These are phyloP conservation scores for Cardamine resedifolia DNA, from an alignment of 345 rosid species.

Conservation along the genomic window DNA sequence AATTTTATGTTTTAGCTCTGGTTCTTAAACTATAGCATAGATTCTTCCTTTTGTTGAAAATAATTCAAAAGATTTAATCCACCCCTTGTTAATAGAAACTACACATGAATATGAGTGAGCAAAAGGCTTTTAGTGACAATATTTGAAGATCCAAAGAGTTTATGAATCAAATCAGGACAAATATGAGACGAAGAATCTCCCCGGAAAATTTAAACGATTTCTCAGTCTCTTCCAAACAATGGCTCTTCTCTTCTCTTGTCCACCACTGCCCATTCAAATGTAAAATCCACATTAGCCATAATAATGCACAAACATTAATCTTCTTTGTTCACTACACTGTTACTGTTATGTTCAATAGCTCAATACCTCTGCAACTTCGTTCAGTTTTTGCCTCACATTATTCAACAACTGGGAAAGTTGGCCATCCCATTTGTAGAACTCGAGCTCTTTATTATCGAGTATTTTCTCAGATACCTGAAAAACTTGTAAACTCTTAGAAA, in stretches of 20 bases:
- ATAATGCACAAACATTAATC: neutral
- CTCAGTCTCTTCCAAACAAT: constrained; percentile 84
- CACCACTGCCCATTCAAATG: constrained; percentile 36
- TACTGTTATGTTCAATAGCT: neutral
- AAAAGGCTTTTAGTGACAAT: neutral
- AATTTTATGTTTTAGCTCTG: neutral
- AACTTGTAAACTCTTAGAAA: neutral
- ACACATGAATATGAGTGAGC: no score
- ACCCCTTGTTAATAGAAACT: no score
- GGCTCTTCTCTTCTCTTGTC: constrained; percentile 80
- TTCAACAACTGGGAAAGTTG: constrained; percentile 59
- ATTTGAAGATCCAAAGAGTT: neutral
- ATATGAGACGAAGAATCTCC: constrained; percentile 71
- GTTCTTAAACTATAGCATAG: no score
- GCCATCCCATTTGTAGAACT: constrained; percentile 83
- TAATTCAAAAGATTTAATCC: no score
- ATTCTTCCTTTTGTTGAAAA: no score
- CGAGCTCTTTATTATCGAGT: constrained; percentile 60
- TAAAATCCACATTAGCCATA: neutral
- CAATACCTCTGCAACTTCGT: constrained; percentile 66
- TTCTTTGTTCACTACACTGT: neutral
- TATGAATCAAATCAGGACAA: constrained; percentile 39
- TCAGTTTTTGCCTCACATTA: constrained; percentile 64
- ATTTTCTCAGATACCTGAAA: constrained; percentile 59
- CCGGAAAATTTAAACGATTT: constrained; percentile 76